Percentiles rank a stretch among this genome's conserved stretches.
phyloP scores from a whole-genome alignment of 345 rosid species.

The Camelina laxa region DNA sequence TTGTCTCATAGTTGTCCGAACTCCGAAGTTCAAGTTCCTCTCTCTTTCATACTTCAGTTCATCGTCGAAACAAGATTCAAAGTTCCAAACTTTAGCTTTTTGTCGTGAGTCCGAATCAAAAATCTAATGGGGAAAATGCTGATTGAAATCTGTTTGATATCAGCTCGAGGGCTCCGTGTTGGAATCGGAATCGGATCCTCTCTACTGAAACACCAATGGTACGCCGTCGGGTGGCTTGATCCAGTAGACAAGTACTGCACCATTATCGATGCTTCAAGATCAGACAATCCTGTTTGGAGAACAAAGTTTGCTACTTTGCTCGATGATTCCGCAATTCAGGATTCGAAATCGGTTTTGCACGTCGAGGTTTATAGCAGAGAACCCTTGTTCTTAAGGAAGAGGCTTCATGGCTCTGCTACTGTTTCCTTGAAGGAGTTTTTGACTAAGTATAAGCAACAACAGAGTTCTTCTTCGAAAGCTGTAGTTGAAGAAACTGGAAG shows the following conservation, averaged over 20 bases:
- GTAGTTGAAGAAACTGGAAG: slow-evolving; percentile 66
- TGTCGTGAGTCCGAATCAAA: slow-evolving; percentile 8
- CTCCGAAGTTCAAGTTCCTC: not conserved
- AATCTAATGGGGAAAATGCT: slow-evolving; percentile 66
- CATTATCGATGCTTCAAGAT: slow-evolving; percentile 70
- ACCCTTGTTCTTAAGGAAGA: slow-evolving; percentile 83
- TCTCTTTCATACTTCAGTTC: not conserved
- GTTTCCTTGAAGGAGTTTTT: slow-evolving; percentile 73
- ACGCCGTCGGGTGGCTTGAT: slow-evolving; percentile 89
- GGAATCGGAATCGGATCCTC: slow-evolving; percentile 52
- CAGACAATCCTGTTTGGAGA: slow-evolving; percentile 75
- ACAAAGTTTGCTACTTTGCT: slow-evolving; percentile 71
- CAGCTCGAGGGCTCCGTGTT: slow-evolving; percentile 75
- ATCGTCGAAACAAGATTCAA: not conserved
- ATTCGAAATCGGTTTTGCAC: slow-evolving; percentile 51
- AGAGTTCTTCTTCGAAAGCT: slow-evolving; percentile 49
- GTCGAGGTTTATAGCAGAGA: slow-evolving; percentile 84
- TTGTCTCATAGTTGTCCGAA: slow-evolving; percentile 2
- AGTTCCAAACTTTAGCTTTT: not conserved
- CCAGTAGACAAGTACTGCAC: slow-evolving; percentile 88
- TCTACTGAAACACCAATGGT: slow-evolving; percentile 91
- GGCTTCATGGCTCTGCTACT: slow-evolving; percentile 73
- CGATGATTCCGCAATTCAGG: slow-evolving; percentile 57
- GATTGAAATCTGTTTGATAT: slow-evolving; percentile 72
- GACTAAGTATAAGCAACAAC: slow-evolving; percentile 48